These are phyloP conservation scores for Lactifluus volemus DNA, from an alignment of 768 basidiomycete genomes.

Conservation along the genomic window DNA sequence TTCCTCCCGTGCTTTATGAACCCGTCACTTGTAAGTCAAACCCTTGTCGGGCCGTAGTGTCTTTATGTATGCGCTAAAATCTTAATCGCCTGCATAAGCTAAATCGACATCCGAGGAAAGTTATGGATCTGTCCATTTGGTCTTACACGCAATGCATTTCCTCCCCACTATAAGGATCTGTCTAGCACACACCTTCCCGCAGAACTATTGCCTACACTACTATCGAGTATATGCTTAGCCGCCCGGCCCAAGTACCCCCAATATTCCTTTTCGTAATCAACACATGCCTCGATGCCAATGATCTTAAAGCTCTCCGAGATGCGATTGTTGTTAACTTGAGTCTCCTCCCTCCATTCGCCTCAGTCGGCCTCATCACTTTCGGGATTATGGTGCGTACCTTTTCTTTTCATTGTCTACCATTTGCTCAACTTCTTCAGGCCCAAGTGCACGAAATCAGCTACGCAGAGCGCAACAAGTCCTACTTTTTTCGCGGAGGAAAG, in stretches of 20 bases:
- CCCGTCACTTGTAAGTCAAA: conserved; percentile 98
- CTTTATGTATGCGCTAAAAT: neutral
- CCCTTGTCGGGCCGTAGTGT: conserved; percentile 80
- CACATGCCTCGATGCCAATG: conserved; percentile 92
- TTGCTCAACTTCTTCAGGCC: conserved; percentile 43
- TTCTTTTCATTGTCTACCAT: neutral
- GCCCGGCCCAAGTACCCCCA: conserved; percentile 87
- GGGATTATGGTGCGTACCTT: conserved; percentile 80
- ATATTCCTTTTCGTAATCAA: conserved; percentile 97
- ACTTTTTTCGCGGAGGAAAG: conserved; percentile 97
- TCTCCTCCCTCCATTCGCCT: conserved; percentile 85
- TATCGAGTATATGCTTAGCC: conserved; percentile 96
- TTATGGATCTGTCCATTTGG: conserved; percentile 99
- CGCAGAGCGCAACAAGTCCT: conserved; percentile 92
- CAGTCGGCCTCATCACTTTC: conserved; percentile 92
- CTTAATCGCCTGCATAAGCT: conserved; percentile 40
- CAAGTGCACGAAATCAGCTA: conserved; percentile 99
- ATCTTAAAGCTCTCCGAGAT: conserved; percentile 91
- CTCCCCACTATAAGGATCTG: conserved; percentile 98
- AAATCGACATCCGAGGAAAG: conserved; percentile 97
- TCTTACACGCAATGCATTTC: conserved; percentile 92
- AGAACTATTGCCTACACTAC: conserved; percentile 97
- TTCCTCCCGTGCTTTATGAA: conserved; percentile 94
- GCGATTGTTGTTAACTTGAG: conserved; percentile 91
- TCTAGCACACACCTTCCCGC: conserved; percentile 94